Evolutionary conservation across 192 early-diverging fungal species (phyloP).

Genomic region (Powellomyces hirtus): DNA sequence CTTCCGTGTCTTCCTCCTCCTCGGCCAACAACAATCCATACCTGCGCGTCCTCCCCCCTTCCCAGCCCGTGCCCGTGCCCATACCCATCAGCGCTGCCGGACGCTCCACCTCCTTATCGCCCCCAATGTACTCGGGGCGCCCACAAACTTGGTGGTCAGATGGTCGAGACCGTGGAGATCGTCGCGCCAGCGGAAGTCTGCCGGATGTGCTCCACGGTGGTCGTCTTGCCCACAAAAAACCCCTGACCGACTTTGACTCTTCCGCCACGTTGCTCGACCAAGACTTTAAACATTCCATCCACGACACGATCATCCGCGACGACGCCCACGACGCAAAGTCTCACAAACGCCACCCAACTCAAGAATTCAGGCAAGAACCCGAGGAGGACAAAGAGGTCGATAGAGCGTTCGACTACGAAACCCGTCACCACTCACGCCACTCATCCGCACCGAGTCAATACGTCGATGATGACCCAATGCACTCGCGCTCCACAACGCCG

Average conservation of each 20-base stretch:
- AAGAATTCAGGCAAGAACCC: too few species aligned
- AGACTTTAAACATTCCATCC: background rate
- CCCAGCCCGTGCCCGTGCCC: background rate
- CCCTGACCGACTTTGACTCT: background rate
- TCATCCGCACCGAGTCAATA: background rate
- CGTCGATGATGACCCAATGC: background rate
- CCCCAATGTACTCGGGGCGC: background rate
- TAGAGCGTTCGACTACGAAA: background rate
- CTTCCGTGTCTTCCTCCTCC: background rate
- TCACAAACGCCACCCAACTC: background rate
- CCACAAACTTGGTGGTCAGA: background rate
- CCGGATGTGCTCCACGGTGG: background rate
- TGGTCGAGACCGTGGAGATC: background rate
- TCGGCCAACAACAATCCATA: background rate
- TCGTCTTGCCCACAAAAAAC: background rate
- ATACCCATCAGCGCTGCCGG: background rate
- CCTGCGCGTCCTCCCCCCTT: background rate
- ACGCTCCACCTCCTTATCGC: conserved; percentile 1
- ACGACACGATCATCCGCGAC: background rate
- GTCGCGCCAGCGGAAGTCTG: too few species aligned
- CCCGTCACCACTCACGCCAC: background rate
- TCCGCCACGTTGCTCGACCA: conserved; percentile 1
- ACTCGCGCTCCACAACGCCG: background rate
- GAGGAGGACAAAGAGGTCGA: too few species aligned
- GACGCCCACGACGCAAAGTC: background rate